Conservation (phyloP, 768 basidiomycete species). For the Macrolepiota fuliginosa region DNA sequence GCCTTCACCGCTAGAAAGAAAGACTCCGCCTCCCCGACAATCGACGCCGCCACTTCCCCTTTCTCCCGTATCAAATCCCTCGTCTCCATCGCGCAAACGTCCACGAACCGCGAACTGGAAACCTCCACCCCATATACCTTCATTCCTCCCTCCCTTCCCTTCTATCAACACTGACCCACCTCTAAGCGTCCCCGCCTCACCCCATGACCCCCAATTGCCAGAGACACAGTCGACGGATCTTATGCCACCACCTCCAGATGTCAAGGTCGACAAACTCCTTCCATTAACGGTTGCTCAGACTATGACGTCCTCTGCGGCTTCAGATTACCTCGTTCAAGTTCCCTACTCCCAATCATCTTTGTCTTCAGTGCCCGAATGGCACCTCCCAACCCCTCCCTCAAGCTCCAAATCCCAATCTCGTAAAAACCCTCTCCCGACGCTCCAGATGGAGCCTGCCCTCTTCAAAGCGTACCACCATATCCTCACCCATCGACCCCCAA, state of each 20-base stretch:
- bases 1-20: conserved; percentile 21
- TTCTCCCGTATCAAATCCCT: conserved; percentile 57
- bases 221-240: conserved; percentile 28
- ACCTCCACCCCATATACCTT: conserved; percentile 61
- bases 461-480: conserved; percentile 75
- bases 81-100: conserved; percentile 57
- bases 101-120: conserved; percentile 55
- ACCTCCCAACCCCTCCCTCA: conserved; percentile 50
- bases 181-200: conserved; percentile 28
- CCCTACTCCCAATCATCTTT: conserved; percentile 76
- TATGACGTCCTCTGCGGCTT: conserved; percentile 48
- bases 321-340: conserved; percentile 70
- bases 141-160: conserved; percentile 74
- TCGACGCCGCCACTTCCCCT: conserved; percentile 44
- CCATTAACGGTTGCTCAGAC: conserved; percentile 40
- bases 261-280: conserved; percentile 31
- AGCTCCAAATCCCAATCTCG: conserved; percentile 21
- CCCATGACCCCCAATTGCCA: conserved; percentile 29
- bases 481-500: conserved; percentile 63
- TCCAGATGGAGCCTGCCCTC: conserved; percentile 62
- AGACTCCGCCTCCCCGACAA: conserved; percentile 23
- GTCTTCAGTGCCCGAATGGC: conserved; percentile 63
- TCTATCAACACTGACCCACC: conserved; percentile 35
- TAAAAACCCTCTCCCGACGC: conserved; percentile 32
- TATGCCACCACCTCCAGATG: conserved; percentile 20